Conservation (phyloP, 2,329 filamentous ascomycete genomes). For the Fusarium albidum region DNA sequence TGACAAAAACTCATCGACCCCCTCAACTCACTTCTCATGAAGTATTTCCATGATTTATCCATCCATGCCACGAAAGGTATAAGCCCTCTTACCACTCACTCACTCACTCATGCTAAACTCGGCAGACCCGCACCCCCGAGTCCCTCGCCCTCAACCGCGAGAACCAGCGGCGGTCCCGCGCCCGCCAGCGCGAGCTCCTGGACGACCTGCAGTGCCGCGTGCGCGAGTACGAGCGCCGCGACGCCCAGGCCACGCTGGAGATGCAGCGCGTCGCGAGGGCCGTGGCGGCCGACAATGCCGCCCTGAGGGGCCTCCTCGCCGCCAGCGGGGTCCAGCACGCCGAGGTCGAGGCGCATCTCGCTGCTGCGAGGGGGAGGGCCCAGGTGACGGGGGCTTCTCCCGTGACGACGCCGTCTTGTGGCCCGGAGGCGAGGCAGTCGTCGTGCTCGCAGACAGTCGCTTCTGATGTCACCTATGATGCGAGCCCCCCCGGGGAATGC, state of each 20-base stretch:
- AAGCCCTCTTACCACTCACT: too few species aligned
- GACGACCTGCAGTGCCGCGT: conserved; percentile 52
- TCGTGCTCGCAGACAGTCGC: conserved; percentile 5
- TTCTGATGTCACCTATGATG: too few species aligned
- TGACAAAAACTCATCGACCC: too few species aligned
- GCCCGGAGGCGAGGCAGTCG: too few species aligned
- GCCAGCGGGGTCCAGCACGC: conserved; percentile 26
- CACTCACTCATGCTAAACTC: neutral
- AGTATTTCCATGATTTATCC: too few species aligned
- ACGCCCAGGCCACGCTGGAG: conserved; percentile 53
- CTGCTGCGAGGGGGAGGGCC: conserved; percentile 8
- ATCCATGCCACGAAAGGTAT: conserved; percentile 33
- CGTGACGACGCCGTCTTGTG: conserved; percentile 13
- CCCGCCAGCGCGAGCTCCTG: conserved; percentile 54
- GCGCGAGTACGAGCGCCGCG: conserved; percentile 51
- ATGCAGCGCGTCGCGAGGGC: conserved; percentile 57
- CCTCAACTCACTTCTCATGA: too few species aligned
- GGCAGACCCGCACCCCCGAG: conserved; percentile 36
- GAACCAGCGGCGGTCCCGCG: conserved; percentile 57
- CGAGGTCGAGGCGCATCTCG: conserved; percentile 34
- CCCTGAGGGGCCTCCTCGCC: conserved; percentile 44
- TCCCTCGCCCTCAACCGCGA: conserved; percentile 46
- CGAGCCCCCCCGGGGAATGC: neutral
- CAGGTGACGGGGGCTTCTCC: neutral
- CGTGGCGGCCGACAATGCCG: conserved; percentile 53